Percentiles rank a stretch among this genome's conserved stretches.
Evolutionary conservation across 768 basidiomycete species (phyloP).

Genomic region (Russula abietina): DNA sequence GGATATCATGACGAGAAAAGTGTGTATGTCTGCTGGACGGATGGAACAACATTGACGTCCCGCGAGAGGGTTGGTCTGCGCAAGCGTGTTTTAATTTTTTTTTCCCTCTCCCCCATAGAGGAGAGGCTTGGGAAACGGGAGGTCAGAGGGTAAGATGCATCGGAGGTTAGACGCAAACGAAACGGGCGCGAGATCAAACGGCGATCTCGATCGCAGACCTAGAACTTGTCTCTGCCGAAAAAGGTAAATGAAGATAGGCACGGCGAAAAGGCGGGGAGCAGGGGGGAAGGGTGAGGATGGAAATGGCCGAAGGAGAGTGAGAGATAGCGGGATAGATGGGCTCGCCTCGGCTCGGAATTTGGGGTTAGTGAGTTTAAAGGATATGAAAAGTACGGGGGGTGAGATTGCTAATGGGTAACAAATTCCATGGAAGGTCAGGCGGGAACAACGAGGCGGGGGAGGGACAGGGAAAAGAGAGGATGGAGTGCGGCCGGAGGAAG

Average conservation of each 20-base stretch:
- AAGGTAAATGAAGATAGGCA: constrained; percentile 18
- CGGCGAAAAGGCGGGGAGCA: constrained; percentile 20
- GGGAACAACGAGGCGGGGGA: constrained; percentile 19
- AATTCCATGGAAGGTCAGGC: constrained; percentile 25
- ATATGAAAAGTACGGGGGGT: constrained; percentile 17
- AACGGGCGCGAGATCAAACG: constrained; percentile 13
- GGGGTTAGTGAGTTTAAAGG: constrained; percentile 5
- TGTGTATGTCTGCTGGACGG: constrained; percentile 3
- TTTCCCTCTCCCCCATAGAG: background rate
- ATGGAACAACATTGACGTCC: constrained; percentile 4
- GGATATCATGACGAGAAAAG: background rate
- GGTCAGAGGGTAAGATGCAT: constrained; percentile 17
- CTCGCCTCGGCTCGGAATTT: constrained; percentile 5
- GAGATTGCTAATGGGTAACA: background rate
- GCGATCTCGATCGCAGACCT: constrained; percentile 24
- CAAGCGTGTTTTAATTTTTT: background rate
- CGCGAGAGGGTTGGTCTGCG: background rate
- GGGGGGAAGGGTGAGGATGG: constrained; percentile 13
- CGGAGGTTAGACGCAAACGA: constrained; percentile 13
- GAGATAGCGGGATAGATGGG: constrained; percentile 5
- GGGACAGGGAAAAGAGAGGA: constrained; percentile 2
- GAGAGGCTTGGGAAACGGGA: background rate
- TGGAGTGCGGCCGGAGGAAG: constrained; percentile 15
- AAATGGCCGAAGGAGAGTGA: constrained; percentile 15
- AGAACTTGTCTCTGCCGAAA: constrained; percentile 11